Conservation (phyloP, 768 basidiomycete species). For the Dentipellis sp. region DNA sequence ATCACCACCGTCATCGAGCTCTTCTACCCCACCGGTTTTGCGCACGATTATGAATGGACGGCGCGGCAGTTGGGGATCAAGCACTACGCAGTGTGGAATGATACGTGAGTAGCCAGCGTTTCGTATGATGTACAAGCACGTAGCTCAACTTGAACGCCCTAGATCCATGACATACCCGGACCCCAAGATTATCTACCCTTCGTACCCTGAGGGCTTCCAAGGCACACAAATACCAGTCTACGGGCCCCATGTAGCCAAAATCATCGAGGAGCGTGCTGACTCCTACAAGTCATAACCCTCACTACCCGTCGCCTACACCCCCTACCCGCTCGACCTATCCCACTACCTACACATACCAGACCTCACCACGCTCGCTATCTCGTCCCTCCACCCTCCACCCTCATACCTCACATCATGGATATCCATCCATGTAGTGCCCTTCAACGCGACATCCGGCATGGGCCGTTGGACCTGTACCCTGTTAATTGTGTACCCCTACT, state of each 20-base stretch:
- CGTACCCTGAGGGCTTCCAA: slow-evolving; percentile 85
- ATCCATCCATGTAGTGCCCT: no score
- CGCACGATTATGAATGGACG: slow-evolving; percentile 86
- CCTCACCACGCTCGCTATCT: no score
- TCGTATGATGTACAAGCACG: not conserved
- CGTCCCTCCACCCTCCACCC: no score
- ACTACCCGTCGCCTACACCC: no score
- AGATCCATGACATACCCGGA: slow-evolving; percentile 36
- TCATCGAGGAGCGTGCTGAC: slow-evolving; percentile 64
- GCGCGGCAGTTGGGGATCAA: slow-evolving; percentile 60
- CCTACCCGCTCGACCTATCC: no score
- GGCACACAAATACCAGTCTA: slow-evolving; percentile 66
- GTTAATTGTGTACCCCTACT: no score
- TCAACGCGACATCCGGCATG: no score
- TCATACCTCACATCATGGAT: no score
- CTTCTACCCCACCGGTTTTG: slow-evolving; percentile 73
- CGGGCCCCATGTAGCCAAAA: slow-evolving; percentile 51
- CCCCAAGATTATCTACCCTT: slow-evolving; percentile 33
- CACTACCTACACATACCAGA: no score
- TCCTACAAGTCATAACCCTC: not conserved
- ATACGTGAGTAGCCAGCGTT: slow-evolving; percentile 39
- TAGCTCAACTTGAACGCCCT: not conserved
- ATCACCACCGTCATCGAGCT: slow-evolving; percentile 81
- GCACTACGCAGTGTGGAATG: slow-evolving; percentile 77
- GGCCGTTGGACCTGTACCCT: no score